Evolutionary conservation across 495 filamentous ascomycete genomes (phyloP), one percentile per base, ranked within the genome.

Genomic region (Pseudotulostoma volvatum): DNA sequence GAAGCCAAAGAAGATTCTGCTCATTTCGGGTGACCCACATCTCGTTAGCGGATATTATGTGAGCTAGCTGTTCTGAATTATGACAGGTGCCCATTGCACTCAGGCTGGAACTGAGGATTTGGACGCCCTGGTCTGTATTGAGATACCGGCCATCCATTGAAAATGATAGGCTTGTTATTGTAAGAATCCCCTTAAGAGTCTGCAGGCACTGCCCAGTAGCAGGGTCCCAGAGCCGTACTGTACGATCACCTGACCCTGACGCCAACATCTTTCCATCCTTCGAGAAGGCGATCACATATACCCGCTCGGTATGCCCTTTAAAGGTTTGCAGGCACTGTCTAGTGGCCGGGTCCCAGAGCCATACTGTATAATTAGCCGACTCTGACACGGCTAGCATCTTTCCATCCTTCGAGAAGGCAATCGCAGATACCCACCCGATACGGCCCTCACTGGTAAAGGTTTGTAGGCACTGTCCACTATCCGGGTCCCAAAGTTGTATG

Each of bases 261-360:
- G 46, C 53, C 0, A 66, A 23, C 19, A 42, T 39, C 34, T 44
- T 49, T 18, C 48, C 42, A 44, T 68, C 50, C 7, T 40, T 53
- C n/a, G 61, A 63, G 46, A 60, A 68, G 9, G 46, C 49, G n/a
- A 46, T 19, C n/a, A 35, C 7, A 2, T 36, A 3, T 13, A 46
- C 25, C 4, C 3, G 7, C 35, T 32, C 13, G 4, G 18, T 18
- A 49, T 51, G 42, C 14, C 36, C 42, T 28, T 28, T 11, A 8
- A 39, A 37, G 9, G 18, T 53, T 7, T 41, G 31, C 9, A 34
- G 36, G 44, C 7, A 40, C 44, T 4, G 0, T 17, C 33, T 18
- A 3, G 39, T 37, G 3, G 33, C 33, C 18, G 15, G 16, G 37
- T 42, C 33, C 39, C 39, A 42, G 16, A 42, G 39, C n/a, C 39